Percentiles rank a stretch among this genome's conserved stretches.
These are phyloP conservation scores for Suillus spraguei DNA, from an alignment of 768 basidiomycete species.

Conservation along the genomic window DNA sequence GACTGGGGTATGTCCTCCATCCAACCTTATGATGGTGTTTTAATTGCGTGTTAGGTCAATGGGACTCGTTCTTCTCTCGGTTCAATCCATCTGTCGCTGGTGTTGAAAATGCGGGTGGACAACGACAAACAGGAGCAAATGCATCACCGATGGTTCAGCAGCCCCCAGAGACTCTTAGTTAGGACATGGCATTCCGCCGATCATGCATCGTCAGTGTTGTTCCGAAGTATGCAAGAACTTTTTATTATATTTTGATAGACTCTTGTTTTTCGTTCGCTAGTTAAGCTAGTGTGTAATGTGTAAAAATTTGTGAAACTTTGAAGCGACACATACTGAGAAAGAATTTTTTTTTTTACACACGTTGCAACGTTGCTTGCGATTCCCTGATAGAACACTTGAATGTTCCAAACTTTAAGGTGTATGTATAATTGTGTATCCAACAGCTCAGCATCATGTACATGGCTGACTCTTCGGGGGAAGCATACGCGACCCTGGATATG, in stretches of 20 bases:
- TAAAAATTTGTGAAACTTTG: background rate
- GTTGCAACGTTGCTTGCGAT: too few species aligned
- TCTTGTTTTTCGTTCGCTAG: background rate
- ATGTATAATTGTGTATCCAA: background rate
- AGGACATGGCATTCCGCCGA: background rate
- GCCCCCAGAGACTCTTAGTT: background rate
- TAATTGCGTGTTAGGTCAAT: constrained; percentile 57
- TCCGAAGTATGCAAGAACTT: background rate
- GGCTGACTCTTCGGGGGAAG: too few species aligned
- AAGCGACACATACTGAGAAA: too few species aligned
- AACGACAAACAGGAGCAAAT: constrained; percentile 2
- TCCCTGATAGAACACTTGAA: too few species aligned
- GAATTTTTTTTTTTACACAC: too few species aligned
- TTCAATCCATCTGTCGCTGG: constrained; percentile 35
- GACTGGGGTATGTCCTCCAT: constrained; percentile 69
- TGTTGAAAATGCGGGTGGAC: constrained; percentile 8
- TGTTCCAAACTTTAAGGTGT: background rate
- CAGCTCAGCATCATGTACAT: background rate
- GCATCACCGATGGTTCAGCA: background rate
- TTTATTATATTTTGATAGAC: background rate
- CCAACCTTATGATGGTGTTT: constrained; percentile 16
- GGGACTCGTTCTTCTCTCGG: constrained; percentile 80
- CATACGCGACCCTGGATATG: too few species aligned
- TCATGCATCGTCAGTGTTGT: background rate
- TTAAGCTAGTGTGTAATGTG: constrained; percentile 3